Conservation (phyloP, 805 yeast genomes). For the Diddensiella santjacobensis region DNA sequence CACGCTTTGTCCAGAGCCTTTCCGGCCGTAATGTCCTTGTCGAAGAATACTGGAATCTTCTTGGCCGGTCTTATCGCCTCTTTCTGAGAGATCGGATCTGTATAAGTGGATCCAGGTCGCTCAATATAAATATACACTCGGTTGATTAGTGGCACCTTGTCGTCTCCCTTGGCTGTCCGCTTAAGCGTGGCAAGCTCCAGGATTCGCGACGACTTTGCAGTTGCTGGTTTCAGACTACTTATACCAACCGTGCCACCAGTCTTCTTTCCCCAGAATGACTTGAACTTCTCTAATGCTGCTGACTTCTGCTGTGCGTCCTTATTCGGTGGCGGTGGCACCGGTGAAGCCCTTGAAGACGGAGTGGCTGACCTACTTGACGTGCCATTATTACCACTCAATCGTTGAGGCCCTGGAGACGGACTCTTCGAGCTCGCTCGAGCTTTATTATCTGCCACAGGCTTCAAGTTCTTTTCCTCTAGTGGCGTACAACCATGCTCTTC, state of each 20-base stretch:
- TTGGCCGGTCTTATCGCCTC: constrained; percentile 23
- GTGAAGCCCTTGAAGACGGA: not conserved
- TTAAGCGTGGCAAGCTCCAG: constrained; percentile 24
- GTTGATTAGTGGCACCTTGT: constrained; percentile 30
- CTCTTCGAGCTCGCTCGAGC: not conserved
- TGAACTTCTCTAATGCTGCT: constrained; percentile 14
- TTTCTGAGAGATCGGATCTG: constrained; percentile 22
- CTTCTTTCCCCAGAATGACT: constrained; percentile 17
- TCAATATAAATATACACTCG: constrained; percentile 33
- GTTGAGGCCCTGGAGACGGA: not conserved
- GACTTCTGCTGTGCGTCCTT: constrained; percentile 2
- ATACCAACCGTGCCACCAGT: constrained; percentile 3
- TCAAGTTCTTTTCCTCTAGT: not conserved
- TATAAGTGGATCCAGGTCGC: constrained; percentile 23
- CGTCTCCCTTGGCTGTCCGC: constrained; percentile 37
- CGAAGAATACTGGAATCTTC: constrained; percentile 25
- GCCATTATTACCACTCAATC: not conserved
- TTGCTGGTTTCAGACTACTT: constrained; percentile 1
- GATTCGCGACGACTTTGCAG: constrained; percentile 2
- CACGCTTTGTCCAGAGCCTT: constrained; percentile 28
- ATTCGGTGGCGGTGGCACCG: not conserved
- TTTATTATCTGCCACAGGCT: not conserved
- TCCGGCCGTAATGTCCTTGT: constrained; percentile 22
- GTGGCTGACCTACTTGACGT: not conserved
- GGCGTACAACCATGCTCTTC: constrained; percentile 35